Conservation (phyloP, 129 eudicot species). For the Sambucus nigra region DNA sequence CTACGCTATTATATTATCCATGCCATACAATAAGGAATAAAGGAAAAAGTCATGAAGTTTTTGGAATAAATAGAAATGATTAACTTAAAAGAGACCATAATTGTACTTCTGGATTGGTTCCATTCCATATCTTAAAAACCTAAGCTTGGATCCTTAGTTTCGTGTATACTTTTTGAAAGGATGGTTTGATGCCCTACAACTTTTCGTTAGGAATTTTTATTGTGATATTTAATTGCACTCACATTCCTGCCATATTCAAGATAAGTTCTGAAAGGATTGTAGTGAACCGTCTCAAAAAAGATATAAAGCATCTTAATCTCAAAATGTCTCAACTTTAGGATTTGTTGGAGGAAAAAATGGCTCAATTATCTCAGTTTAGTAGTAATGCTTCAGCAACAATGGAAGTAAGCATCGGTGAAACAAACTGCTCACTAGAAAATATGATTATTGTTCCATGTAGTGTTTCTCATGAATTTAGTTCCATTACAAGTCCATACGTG, state of each 20-base stretch:
- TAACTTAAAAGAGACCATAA: constrained; percentile 51
- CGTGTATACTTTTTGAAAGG: constrained; percentile 71
- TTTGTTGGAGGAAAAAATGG: constrained; percentile 70
- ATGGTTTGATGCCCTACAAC: constrained; percentile 68
- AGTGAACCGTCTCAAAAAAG: constrained; percentile 61
- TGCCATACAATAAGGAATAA: constrained; percentile 50
- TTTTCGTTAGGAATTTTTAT: constrained; percentile 71
- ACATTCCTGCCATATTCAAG: constrained; percentile 87
- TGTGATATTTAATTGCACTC: constrained; percentile 72
- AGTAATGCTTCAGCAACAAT: constrained; percentile 32
- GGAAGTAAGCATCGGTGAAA: constrained; percentile 22
- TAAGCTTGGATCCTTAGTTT: constrained; percentile 71
- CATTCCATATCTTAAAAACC: constrained; percentile 67
- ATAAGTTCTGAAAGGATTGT: constrained; percentile 78
- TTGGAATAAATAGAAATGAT: constrained; percentile 46
- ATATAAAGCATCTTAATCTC: constrained; percentile 69
- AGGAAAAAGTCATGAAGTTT: constrained; percentile 61
- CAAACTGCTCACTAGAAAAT: constrained; percentile 12
- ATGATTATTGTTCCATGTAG: constrained; percentile 12
- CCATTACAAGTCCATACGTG: constrained; percentile 11
- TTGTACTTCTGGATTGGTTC: constrained; percentile 94
- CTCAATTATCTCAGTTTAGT: constrained; percentile 44
- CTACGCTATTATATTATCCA: constrained; percentile 56
- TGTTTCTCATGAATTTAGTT: constrained; percentile 17
- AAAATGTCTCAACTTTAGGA: constrained; percentile 71